Evolutionary conservation across 352 stramenopile species (phyloP).

Genomic region (Phytophthora niederhauseri): DNA sequence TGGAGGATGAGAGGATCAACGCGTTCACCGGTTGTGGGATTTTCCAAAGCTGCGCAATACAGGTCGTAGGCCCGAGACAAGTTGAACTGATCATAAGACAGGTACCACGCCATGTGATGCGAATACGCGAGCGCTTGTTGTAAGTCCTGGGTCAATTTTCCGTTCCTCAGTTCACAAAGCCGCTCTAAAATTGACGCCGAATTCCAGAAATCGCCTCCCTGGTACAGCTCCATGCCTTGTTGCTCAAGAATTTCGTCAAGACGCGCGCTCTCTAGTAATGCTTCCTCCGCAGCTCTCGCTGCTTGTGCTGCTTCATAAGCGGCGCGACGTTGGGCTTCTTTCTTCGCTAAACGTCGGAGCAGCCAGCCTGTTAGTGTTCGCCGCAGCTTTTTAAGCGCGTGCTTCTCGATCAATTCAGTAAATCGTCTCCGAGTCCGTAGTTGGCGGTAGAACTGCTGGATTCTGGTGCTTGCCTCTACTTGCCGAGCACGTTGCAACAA

Average conservation of each 20-base stretch:
- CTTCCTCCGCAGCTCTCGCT: not conserved
- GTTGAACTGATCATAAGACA: constrained; percentile 58
- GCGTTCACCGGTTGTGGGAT: not conserved
- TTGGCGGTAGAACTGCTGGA: constrained; percentile 50
- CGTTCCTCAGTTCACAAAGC: constrained; percentile 18
- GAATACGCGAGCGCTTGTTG: constrained; percentile 52
- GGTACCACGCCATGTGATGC: constrained; percentile 76
- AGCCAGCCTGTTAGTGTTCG: constrained; percentile 54
- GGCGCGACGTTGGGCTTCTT: constrained; percentile 44
- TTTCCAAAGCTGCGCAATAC: constrained; percentile 47
- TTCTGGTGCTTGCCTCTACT: constrained; percentile 37
- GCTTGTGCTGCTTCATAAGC: constrained; percentile 30
- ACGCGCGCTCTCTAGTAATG: constrained; percentile 25
- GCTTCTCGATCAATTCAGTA: constrained; percentile 37
- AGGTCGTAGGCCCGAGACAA: constrained; percentile 51
- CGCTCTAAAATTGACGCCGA: constrained; percentile 58
- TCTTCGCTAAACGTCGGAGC: constrained; percentile 43
- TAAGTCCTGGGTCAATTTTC: constrained; percentile 10
- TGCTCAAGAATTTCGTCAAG: constrained; percentile 43
- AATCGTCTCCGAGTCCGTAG: constrained; percentile 41
- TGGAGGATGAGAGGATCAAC: constrained; percentile 57
- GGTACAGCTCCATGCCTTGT: constrained; percentile 51
- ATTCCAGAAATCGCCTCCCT: constrained; percentile 60
- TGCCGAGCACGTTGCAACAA: constrained; percentile 9
- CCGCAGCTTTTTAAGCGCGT: constrained; percentile 39